phyloP scores from a whole-genome alignment of 371 early-diverging fungal genomes.

The Synchytrium microbalum region DNA sequence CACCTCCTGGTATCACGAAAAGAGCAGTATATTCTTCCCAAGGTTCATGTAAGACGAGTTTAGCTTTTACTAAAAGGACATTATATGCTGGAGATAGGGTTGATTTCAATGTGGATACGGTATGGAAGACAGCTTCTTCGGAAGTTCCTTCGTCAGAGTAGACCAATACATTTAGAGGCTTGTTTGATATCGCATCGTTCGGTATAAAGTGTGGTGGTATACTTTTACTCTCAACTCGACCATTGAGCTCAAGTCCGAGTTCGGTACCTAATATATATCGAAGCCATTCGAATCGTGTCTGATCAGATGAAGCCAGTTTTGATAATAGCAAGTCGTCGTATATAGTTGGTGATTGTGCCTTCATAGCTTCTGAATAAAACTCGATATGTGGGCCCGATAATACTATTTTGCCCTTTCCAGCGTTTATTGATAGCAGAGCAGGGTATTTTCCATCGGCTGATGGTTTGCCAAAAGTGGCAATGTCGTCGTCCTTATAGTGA shows the following conservation, averaged over 20 bases:
- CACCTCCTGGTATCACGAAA: constrained; percentile 84
- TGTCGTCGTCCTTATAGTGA: background rate
- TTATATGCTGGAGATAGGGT: constrained; percentile 72
- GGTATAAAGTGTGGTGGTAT: too few species aligned
- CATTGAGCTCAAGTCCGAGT: background rate
- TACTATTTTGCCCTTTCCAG: constrained; percentile 26
- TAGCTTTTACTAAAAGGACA: constrained; percentile 69
- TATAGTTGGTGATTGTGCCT: background rate
- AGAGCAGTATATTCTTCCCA: constrained; percentile 79
- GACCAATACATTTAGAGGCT: constrained; percentile 71
- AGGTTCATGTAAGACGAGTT: constrained; percentile 60
- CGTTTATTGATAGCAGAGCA: constrained; percentile 29
- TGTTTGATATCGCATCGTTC: too few species aligned
- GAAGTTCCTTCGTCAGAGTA: constrained; percentile 67
- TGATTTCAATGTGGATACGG: constrained; percentile 54
- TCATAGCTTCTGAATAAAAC: background rate
- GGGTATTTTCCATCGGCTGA: too few species aligned
- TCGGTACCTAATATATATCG: background rate
- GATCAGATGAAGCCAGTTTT: background rate
- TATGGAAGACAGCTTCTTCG: constrained; percentile 54
- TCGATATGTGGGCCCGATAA: constrained; percentile 40
- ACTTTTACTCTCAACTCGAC: background rate
- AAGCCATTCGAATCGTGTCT: background rate
- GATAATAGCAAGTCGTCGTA: background rate
- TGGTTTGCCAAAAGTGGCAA: background rate